phyloP scores from a whole-genome alignment of 2,329 filamentous ascomycete species.

The Venturia effusa region DNA sequence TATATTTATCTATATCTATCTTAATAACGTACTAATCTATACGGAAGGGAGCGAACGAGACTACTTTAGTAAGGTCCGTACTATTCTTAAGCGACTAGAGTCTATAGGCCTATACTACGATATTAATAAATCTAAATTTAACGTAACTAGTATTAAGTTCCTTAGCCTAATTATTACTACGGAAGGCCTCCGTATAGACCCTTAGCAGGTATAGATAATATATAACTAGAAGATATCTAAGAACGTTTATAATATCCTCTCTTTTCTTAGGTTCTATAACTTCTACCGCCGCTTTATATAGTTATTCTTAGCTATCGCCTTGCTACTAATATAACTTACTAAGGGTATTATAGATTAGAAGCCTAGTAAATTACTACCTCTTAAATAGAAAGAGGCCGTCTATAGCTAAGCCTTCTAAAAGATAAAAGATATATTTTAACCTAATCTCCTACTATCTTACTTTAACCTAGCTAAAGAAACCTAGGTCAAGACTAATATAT shows the following conservation, averaged over 20 bases:
- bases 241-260: too few relatives aligned
- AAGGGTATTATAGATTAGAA: neutral
- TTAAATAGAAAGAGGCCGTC: neutral
- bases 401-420: neutral
- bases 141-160: too few relatives aligned
- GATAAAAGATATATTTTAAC: slow-evolving; percentile 14
- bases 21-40: slow-evolving; percentile 19
- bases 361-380: neutral
- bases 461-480: slow-evolving; percentile 14
- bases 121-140: too few relatives aligned
- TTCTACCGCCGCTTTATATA: slow-evolving; percentile 20
- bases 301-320: slow-evolving; percentile 14
- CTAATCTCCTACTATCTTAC: slow-evolving; percentile 14
- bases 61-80: slow-evolving; percentile 4
- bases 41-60: slow-evolving; percentile 10
- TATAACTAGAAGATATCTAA: slow-evolving; percentile 17
- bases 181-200: slow-evolving; percentile 17
- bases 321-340: slow-evolving; percentile 14
- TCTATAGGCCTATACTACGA: too few relatives aligned
- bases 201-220: slow-evolving; percentile 14
- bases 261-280: too few relatives aligned
- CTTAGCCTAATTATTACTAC: slow-evolving; percentile 15
- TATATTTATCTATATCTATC: slow-evolving; percentile 15
- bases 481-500: slow-evolving; percentile 17
- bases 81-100: too few relatives aligned